Base-by-base conservation (phyloP, 306 rosid species). In the Hylodesmum podocarpum region DNA sequence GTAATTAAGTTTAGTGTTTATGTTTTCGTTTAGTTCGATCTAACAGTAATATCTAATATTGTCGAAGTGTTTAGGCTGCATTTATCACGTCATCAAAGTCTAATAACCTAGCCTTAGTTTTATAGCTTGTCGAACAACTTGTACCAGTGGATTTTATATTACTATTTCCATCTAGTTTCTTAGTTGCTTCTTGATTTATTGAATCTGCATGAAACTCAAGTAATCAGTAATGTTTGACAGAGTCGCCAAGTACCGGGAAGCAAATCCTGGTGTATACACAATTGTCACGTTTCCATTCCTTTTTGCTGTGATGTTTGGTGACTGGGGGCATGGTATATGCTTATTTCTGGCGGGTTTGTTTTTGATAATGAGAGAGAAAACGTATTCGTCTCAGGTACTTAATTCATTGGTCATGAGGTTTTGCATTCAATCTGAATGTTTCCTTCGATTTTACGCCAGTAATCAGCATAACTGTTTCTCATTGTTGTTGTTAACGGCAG, bases 241-340 rank as follows among this genome's bases (percentile, higher is more conserved):
- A 75, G 76, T 93, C 81, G 96, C 92, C 29, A 90, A 86, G 86
- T 92, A 92, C 81, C 91, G 46, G 84, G 97, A 92, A 82, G 91
- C 76, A 73, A 90, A 92, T 81, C 97, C 97, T 0, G 89, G 92
- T 67, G 92, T 90, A 53, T 92, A 81, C 81, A 87, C 94, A 34
- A 80, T 90, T 51, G 46, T 87, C 75, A 93, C 91, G 6, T 93
- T 93, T 81, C 94, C 94, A 24, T 93, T 93, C 88, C 96, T 93
- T 86, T 90, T 93, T 64, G 92, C 94, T 67, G 94, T 93, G 49
- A 89, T 93, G 96, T 93, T 93, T 81, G 92, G 94, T 63, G 96
- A 93, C 76, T 90, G 92, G 96, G 94, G 92, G 50, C 97, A 93
- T 76, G 97, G 97, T 44, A 82, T 89, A 72, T 93, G 97, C 85